Evolutionary conservation across 495 filamentous ascomycete genomes (phyloP).

Genomic region (Bacidia rubella): DNA sequence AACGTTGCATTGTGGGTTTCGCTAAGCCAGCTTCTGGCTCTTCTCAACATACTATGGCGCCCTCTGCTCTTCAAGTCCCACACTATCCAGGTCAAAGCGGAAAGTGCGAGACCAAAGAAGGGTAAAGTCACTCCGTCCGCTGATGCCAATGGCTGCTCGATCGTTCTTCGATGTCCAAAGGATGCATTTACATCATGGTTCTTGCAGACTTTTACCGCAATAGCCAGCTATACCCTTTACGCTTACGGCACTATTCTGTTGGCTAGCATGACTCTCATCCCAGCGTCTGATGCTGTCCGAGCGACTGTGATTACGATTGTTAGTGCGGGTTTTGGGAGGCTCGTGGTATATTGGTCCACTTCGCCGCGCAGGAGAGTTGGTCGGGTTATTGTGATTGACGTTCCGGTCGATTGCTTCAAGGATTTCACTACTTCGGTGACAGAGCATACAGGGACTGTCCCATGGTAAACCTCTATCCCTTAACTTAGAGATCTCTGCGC

Average conservation of each 20-base stretch:
- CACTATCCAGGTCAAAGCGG: not conserved
- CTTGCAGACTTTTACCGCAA: constrained; percentile 6
- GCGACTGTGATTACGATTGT: constrained; percentile 1
- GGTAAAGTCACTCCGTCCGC: no score
- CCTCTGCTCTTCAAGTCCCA: constrained; percentile 1
- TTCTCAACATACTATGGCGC: constrained; percentile 5
- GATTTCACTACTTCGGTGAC: no score
- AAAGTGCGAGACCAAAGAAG: no score
- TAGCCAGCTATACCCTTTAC: constrained; percentile 2
- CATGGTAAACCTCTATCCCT: no score
- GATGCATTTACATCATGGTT: not conserved
- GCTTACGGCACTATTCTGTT: constrained; percentile 6
- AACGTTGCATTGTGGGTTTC: constrained; percentile 8
- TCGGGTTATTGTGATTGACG: constrained; percentile 5
- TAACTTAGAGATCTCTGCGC: no score
- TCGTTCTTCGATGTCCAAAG: not conserved
- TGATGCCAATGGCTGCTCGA: no score
- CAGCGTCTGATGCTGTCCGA: constrained; percentile 8
- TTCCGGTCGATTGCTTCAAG: not conserved
- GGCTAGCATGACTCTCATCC: constrained; percentile 8
- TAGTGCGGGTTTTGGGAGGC: constrained; percentile 6
- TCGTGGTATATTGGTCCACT: constrained; percentile 4
- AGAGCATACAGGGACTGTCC: no score
- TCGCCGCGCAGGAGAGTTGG: not conserved
- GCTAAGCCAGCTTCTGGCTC: constrained; percentile 10